Base-by-base conservation (phyloP, 2,329 filamentous ascomycete genomes). In the Triangularia setosa region DNA sequence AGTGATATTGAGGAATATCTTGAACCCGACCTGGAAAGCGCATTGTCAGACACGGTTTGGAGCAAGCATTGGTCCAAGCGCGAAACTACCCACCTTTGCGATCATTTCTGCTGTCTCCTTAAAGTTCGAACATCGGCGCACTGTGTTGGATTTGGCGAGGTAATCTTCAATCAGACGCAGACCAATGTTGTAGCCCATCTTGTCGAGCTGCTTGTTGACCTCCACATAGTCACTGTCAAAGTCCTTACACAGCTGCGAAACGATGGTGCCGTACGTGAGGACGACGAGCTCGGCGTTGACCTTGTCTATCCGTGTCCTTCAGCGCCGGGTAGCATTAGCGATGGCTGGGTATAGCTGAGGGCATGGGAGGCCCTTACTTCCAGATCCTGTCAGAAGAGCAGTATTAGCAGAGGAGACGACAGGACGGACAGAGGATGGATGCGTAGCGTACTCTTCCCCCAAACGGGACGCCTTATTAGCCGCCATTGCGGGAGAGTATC, bases 171-270 rank as follows among this genome's bases (percentile, higher is more conserved):
- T 97, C 69, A 99, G 80, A 40, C 95, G 91, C 74, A 98, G 83
- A 27, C 95, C 95, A 69, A 99, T 99, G 74, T 98, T 98, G 80
- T 98, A 97, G 62, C 95, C 95, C 95, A 99, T 99, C 80, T 94
- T 96, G 75, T 99, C 95, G 54, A 99, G 85, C 77, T 99, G 95
- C 77, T 94, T 93, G 80, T 99, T 99, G 75, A 99, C 94, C 76
- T 98, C 93, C 60, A 87, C 83, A 75, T 99, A 99, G 79, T 98
- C 92, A 72, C 87, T 89, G 72, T 97, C 93, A 76, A 94, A 97
- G 81, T 99, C 95, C 77, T 94, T 94, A 81, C 94, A 98, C 69
- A 99, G 83, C 77, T 98, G 94, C 64, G 93, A 91, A 64, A 99
- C 95, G 68, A 99, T 96, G 24, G 95, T 98, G 74, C 95, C 95